Percentiles rank a stretch among this genome's conserved stretches.
These are phyloP conservation scores for Paramecium pentaurelia DNA, from an alignment of 73 alveolate species.

Conservation along the genomic window DNA sequence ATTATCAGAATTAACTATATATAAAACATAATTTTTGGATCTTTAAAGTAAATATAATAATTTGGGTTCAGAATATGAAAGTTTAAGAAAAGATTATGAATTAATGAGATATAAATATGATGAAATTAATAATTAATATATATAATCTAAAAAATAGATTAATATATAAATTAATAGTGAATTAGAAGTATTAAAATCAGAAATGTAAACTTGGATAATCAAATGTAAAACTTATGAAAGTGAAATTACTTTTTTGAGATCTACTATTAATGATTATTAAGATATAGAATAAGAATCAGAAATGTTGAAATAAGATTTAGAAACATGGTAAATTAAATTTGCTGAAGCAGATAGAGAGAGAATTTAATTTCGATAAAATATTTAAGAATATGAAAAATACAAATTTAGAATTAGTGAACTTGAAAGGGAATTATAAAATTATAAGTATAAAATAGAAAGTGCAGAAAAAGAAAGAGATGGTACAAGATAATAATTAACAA, in stretches of 20 bases:
- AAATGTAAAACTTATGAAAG: conserved; percentile 5
- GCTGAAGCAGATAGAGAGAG: conserved; percentile 6
- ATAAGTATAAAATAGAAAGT: neutral
- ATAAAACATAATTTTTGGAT: neutral
- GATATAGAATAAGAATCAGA: neutral
- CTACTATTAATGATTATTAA: neutral
- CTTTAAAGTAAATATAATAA: neutral
- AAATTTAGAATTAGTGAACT: neutral
- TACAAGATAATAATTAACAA: neutral
- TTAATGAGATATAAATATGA: neutral
- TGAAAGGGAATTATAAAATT: neutral
- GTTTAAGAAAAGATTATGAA: neutral
- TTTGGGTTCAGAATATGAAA: neutral
- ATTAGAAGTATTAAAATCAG: neutral
- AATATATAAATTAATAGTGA: neutral
- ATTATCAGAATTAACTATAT: neutral
- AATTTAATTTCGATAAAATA: neutral
- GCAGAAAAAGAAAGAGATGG: neutral
- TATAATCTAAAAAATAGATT: neutral
- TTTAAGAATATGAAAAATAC: neutral
- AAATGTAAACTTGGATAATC: neutral
- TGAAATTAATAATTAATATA: neutral
- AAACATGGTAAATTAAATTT: neutral
- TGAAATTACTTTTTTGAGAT: neutral
- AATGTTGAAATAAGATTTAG: neutral